Conservation (phyloP, 345 rosid species). For the Populus deltoides region DNA sequence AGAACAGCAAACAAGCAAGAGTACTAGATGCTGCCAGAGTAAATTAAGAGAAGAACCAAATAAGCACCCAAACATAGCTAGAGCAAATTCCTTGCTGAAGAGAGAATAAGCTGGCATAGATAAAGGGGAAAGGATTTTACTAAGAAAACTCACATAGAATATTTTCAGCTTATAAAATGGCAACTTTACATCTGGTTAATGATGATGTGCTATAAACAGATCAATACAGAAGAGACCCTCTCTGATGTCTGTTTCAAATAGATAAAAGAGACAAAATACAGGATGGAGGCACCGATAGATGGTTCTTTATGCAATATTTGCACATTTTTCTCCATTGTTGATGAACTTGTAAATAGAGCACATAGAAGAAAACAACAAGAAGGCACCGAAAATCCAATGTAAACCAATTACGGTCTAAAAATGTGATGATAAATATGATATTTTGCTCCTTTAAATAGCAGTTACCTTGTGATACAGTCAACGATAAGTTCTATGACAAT, state of each 20-base stretch:
- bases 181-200: not conserved
- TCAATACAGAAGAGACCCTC: not conserved
- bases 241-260: not conserved
- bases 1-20: conserved; percentile 12
- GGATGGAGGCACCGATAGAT: not conserved
- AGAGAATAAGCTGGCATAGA: not conserved
- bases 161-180: conserved; percentile 3
- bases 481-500: not conserved
- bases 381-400: not conserved
- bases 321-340: not conserved
- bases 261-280: not conserved
- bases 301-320: not conserved
- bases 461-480: not conserved
- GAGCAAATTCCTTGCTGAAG: not conserved
- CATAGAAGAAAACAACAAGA: not conserved
- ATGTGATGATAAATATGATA: not conserved
- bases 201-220: not conserved
- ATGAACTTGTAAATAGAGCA: not conserved
- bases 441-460: not conserved
- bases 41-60: not conserved
- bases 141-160: not conserved
- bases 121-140: not conserved
- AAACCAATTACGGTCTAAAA: not conserved
- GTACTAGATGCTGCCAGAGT: not conserved
- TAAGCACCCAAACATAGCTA: not conserved